A percentile compares a stretch with the other conserved stretches of the same genome.
These are phyloP conservation scores for Odontarrhena argentea DNA, from an alignment of 345 rosid genomes.

Conservation along the genomic window DNA sequence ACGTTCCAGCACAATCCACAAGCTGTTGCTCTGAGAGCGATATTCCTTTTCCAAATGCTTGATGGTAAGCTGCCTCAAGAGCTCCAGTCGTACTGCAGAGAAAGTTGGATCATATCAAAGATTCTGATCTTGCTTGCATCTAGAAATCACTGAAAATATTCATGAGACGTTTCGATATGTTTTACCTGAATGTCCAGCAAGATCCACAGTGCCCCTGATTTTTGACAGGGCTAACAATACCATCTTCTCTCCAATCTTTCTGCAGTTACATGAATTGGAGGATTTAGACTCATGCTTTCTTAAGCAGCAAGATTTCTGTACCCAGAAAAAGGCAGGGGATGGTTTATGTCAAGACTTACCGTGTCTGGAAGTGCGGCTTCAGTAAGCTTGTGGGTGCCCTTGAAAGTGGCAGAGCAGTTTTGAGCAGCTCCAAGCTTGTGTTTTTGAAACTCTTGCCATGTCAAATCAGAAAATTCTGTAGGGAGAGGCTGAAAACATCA, in stretches of 20 bases:
- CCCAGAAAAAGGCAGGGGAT: background rate
- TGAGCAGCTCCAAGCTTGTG: slow-evolving; percentile 86
- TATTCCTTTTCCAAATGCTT: slow-evolving; percentile 75
- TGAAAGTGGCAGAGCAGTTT: slow-evolving; percentile 82
- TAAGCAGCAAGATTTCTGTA: background rate
- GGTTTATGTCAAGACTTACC: slow-evolving; percentile 37
- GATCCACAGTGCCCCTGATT: slow-evolving; percentile 94
- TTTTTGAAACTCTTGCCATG: slow-evolving; percentile 81
- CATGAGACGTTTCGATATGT: background rate
- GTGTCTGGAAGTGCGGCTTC: slow-evolving; percentile 53
- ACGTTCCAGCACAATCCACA: slow-evolving; percentile 85
- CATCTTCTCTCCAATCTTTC: slow-evolving; percentile 90
- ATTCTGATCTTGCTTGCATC: too few species aligned
- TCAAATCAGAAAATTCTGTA: slow-evolving; percentile 82
- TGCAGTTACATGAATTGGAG: slow-evolving; percentile 21
- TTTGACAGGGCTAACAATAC: slow-evolving; percentile 90
- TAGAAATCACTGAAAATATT: background rate
- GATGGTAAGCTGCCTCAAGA: slow-evolving; percentile 93
- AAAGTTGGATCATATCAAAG: slow-evolving; percentile 3
- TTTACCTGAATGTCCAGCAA: slow-evolving; percentile 96
- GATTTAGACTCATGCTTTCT: background rate
- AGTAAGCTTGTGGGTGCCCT: slow-evolving; percentile 75
- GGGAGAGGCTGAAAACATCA: background rate
- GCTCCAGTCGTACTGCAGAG: slow-evolving; percentile 81
- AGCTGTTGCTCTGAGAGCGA: slow-evolving; percentile 91